phyloP scores from a whole-genome alignment of 2,329 filamentous ascomycete genomes.

The Xenosphaeropsis pyriputrescens region DNA sequence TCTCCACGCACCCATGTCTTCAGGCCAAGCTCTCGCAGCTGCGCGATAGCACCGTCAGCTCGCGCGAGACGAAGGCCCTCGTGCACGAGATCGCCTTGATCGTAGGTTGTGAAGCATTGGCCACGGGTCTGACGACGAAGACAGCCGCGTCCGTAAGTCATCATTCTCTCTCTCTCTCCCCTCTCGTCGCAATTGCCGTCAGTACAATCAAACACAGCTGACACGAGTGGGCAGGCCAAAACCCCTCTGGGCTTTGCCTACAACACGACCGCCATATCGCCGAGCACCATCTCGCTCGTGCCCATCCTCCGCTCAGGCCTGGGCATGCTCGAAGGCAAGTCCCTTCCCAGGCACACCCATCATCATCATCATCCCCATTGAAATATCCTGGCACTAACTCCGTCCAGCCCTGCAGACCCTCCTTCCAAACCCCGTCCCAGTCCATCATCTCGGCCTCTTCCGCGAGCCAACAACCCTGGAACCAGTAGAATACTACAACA shows the following conservation, averaged over 20 bases:
- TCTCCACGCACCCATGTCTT: conserved; percentile 78
- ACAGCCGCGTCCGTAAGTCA: conserved; percentile 45
- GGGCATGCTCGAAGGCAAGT: conserved; percentile 71
- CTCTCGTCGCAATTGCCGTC: not conserved
- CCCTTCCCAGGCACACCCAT: too few relatives aligned
- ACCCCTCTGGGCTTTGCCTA: conserved; percentile 72
- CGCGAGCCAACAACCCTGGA: conserved; percentile 76
- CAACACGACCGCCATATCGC: conserved; percentile 40
- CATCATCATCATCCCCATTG: too few relatives aligned
- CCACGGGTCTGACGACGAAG: conserved; percentile 38
- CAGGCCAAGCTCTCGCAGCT: conserved; percentile 82
- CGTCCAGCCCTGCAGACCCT: conserved; percentile 59
- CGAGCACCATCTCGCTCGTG: conserved; percentile 62
- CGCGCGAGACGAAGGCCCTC: conserved; percentile 65
- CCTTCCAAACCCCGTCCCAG: conserved; percentile 63
- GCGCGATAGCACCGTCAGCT: conserved; percentile 53
- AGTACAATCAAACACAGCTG: not conserved
- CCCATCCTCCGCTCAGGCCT: conserved; percentile 88
- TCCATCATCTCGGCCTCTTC: conserved; percentile 92
- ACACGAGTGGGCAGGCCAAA: conserved; percentile 37
- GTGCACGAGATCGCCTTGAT: conserved; percentile 80
- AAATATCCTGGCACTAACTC: not conserved
- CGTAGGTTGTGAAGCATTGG: conserved; percentile 69
- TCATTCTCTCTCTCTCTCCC: too few relatives aligned
- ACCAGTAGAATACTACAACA: conserved; percentile 97